These are phyloP conservation scores for Tuctoria greenei DNA, from an alignment of 176 grass and related monocot genomes.

Conservation along the genomic window DNA sequence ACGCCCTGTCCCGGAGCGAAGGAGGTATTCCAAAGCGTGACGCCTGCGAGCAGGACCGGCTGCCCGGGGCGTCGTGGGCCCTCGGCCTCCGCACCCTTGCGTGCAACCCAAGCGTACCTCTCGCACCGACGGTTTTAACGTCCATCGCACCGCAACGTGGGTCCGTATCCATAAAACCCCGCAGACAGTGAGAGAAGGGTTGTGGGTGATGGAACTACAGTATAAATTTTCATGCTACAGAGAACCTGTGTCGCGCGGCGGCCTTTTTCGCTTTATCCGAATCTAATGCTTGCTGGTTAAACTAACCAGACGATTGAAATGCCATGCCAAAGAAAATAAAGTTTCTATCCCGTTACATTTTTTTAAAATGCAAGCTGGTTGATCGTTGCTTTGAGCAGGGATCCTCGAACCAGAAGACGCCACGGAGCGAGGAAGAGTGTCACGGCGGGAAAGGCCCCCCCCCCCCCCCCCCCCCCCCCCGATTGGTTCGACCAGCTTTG, in stretches of 20 bases:
- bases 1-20: background rate
- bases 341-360: no score
- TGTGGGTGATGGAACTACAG: no score
- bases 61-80: background rate
- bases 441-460: background rate
- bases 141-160: background rate
- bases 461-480: no score
- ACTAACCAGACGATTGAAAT: background rate
- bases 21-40: slow-evolving; percentile 46
- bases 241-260: background rate
- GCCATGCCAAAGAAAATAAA: no score
- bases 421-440: background rate
- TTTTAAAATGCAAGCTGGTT: no score
- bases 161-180: accelerated
- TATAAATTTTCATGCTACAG: no score
- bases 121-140: background rate
- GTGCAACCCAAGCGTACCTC: slow-evolving; percentile 55
- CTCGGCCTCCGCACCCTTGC: slow-evolving; percentile 25
- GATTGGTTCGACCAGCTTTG: background rate
- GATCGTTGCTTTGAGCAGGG: background rate
- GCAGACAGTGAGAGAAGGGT: background rate
- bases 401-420: background rate
- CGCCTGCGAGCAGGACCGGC: slow-evolving; percentile 16
- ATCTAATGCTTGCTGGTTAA: slow-evolving; percentile 14
- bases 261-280: slow-evolving; percentile 21